Conservation (phyloP, 306 rosid genomes). For the Rosa lucieae region DNA sequence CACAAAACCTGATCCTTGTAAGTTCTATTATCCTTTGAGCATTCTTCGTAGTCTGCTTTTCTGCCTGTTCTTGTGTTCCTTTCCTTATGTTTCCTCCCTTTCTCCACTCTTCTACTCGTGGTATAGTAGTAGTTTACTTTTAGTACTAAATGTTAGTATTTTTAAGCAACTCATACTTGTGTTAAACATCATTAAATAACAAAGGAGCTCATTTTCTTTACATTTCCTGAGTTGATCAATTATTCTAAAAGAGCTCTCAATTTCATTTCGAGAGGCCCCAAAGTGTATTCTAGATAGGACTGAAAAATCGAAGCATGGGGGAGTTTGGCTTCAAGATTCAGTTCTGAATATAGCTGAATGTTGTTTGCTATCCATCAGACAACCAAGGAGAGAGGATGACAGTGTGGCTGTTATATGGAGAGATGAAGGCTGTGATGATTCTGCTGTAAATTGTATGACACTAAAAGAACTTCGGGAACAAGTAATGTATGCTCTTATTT, state of each 20-base stretch:
- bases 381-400: conserved; percentile 54
- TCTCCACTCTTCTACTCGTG: neutral
- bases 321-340: conserved; percentile 74
- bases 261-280: conserved; percentile 56
- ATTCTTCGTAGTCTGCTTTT: neutral
- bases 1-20: conserved; percentile 78
- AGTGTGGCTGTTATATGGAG: conserved; percentile 77
- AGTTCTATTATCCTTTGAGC: conserved; percentile 30
- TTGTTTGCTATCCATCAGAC: conserved; percentile 53
- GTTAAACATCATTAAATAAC: neutral
- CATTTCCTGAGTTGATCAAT: conserved; percentile 11
- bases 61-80: neutral
- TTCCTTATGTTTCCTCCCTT: neutral
- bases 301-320: conserved; percentile 49
- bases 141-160: neutral
- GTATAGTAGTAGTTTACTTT: neutral
- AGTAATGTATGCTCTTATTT: conserved; percentile 61
- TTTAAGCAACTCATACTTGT: neutral
- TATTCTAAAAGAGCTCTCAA: conserved; percentile 62
- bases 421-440: conserved; percentile 65
- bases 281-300: conserved; percentile 57
- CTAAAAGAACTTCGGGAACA: conserved; percentile 66
- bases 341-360: conserved; percentile 76
- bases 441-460: conserved; percentile 49
- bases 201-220: conserved; percentile 5